A percentile compares a stretch with the other conserved stretches of the same genome.
Conservation (phyloP, 192 early-diverging fungal genomes). For the Entomortierella parvispora region DNA sequence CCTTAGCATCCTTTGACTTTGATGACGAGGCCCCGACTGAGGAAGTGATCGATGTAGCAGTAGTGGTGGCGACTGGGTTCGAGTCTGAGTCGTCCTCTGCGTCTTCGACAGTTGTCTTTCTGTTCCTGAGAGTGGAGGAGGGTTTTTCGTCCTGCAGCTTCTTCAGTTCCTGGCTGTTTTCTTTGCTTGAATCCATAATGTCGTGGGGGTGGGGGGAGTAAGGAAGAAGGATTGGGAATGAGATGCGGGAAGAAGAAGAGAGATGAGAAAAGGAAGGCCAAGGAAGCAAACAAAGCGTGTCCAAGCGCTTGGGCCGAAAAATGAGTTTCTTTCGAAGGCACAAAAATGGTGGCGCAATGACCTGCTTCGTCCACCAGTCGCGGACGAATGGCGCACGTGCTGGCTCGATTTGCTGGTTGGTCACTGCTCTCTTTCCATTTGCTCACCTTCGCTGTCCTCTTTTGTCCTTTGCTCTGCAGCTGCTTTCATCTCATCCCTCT, state of each 20-base stretch:
- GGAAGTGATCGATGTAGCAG: conserved; percentile 32
- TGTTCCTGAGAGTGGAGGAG: conserved; percentile 22
- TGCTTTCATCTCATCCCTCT: too few species aligned
- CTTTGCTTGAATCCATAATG: conserved; percentile 17
- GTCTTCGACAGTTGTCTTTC: conserved; percentile 46
- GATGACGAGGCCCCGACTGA: background rate
- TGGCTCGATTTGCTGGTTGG: too few species aligned
- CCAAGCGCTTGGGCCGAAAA: too few species aligned
- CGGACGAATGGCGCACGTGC: too few species aligned
- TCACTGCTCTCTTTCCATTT: background rate
- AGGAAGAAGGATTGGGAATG: too few species aligned
- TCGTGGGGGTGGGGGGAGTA: background rate
- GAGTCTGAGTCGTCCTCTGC: conserved; percentile 32
- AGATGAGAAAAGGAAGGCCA: background rate
- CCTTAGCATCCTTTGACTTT: background rate
- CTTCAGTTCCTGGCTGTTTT: too few species aligned
- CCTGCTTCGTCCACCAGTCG: too few species aligned
- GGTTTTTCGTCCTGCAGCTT: background rate
- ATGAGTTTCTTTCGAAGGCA: too few species aligned
- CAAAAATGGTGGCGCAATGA: too few species aligned
- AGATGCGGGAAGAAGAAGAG: background rate
- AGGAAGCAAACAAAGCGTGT: background rate
- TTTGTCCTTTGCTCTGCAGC: too few species aligned
- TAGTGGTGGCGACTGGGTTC: conserved; percentile 13
- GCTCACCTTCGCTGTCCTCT: background rate